These are phyloP conservation scores for Westerdykella sp. DNA, from an alignment of 2,329 filamentous ascomycete species.

Conservation along the genomic window DNA sequence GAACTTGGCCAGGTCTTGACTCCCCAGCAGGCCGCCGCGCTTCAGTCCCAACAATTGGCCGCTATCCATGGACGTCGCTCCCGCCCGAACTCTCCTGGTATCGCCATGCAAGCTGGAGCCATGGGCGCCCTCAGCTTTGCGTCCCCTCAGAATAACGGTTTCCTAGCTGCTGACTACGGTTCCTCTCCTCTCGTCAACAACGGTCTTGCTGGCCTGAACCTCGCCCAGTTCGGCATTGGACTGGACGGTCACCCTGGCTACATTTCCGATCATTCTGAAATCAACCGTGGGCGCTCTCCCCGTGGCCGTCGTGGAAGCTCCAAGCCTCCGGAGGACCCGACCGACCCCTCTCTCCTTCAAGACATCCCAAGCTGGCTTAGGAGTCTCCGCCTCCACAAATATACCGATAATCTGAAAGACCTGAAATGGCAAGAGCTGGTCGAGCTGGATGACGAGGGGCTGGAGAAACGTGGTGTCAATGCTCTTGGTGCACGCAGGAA, in stretches of 20 bases:
- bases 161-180: conserved; percentile 80
- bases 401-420: conserved; percentile 96
- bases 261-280: conserved; percentile 87
- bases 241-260: conserved; percentile 59
- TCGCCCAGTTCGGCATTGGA: conserved; percentile 60
- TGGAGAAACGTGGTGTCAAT: conserved; percentile 91
- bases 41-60: conserved; percentile 71
- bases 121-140: conserved; percentile 66
- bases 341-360: conserved; percentile 79
- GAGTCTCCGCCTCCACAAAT: conserved; percentile 93
- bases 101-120: conserved; percentile 62
- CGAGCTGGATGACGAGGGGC: conserved; percentile 83
- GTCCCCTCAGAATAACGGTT: conserved; percentile 91
- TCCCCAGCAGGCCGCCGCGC: conserved; percentile 46
- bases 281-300: conserved; percentile 83
- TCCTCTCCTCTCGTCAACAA: conserved; percentile 63
- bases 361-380: conserved; percentile 96
- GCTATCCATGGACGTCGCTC: conserved; percentile 76
- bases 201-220: conserved; percentile 63
- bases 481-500: conserved; percentile 91
- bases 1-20: conserved; percentile 83
- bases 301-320: conserved; percentile 88
- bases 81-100: conserved; percentile 80
- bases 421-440: conserved; percentile 93
- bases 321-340: conserved; percentile 96